Evolutionary conservation across 768 basidiomycete species (phyloP).

Genomic region (Termitomyces sp.): DNA sequence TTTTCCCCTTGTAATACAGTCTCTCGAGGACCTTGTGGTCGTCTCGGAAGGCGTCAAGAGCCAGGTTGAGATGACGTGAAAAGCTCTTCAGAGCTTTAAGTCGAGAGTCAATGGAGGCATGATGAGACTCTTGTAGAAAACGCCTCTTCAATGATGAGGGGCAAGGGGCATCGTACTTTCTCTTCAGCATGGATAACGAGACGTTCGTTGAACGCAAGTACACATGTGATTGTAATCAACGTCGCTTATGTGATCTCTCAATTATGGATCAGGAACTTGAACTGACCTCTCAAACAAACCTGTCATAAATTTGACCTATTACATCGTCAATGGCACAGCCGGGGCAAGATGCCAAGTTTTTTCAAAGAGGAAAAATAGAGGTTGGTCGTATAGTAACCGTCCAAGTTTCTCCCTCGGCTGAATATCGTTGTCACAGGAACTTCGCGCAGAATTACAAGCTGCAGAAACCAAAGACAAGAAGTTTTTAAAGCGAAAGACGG

Average conservation of each 20-base stretch:
- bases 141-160: constrained; percentile 14
- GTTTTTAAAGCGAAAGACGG: constrained; percentile 86
- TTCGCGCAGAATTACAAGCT: constrained; percentile 85
- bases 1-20: constrained; percentile 75
- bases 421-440: constrained; percentile 49
- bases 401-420: background rate
- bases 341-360: constrained; percentile 90
- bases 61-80: constrained; percentile 46
- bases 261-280: background rate
- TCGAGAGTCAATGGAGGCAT: constrained; percentile 43
- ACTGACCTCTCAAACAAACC: background rate
- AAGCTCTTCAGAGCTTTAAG: constrained; percentile 55
- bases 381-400: constrained; percentile 29
- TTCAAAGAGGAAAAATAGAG: constrained; percentile 88
- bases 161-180: background rate
- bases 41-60: constrained; percentile 33
- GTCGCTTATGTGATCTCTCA: background rate
- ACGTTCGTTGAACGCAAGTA: background rate
- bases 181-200: constrained; percentile 1
- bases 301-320: background rate
- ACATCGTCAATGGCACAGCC: constrained; percentile 38
- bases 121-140: constrained; percentile 21
- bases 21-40: constrained; percentile 60
- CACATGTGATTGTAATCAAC: background rate
- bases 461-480: constrained; percentile 97